These are phyloP conservation scores for Fusarium sp. DNA, from an alignment of 2,329 filamentous ascomycete species.

Conservation along the genomic window DNA sequence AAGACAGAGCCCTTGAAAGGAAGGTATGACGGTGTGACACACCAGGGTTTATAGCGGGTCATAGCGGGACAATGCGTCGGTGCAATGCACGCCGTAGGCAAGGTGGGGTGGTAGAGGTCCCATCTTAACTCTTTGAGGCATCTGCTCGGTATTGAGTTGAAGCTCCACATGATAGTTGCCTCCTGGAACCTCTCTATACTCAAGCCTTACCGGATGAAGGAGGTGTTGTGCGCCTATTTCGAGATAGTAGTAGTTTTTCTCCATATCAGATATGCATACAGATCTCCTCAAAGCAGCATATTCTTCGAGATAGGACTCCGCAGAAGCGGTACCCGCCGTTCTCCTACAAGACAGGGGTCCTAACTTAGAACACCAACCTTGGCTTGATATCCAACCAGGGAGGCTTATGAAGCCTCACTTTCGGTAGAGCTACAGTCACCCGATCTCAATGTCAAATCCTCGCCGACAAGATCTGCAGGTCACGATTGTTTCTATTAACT, in stretches of 20 bases:
- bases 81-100: constrained; percentile 22
- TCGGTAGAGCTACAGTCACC: neutral
- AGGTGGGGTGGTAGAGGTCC: neutral
- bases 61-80: constrained; percentile 23
- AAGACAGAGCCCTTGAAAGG: constrained; percentile 4
- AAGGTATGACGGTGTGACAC: constrained; percentile 39
- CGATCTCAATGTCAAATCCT: neutral
- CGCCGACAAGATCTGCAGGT: neutral
- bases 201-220: constrained; percentile 18
- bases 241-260: neutral
- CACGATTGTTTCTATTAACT: neutral
- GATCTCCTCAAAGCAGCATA: neutral
- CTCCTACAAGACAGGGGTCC: neutral
- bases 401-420: constrained; percentile 3
- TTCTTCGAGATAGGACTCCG: neutral
- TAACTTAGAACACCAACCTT: neutral
- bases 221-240: neutral
- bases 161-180: constrained; percentile 7
- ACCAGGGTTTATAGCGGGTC: constrained; percentile 27
- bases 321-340: neutral
- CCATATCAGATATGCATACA: neutral
- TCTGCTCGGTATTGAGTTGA: constrained; percentile 27
- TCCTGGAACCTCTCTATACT: neutral
- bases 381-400: neutral
- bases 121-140: constrained; percentile 32